Evolutionary conservation across 768 basidiomycete species (phyloP), one percentile per base, ranked within the genome.

Genomic region (Russula griseocarnosa): DNA sequence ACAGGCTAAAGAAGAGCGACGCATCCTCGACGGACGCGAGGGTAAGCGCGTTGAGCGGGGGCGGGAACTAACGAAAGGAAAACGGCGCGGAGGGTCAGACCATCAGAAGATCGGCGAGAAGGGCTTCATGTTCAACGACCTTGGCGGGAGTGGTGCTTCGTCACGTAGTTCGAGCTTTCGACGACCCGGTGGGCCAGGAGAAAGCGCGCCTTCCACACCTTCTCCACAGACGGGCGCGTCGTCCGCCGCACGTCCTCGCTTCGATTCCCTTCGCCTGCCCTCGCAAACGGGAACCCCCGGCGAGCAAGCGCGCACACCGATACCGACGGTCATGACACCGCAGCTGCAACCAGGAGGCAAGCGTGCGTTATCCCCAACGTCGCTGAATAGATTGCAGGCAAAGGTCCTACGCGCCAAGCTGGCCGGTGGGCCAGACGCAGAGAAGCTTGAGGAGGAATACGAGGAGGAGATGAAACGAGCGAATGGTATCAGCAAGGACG

Each of bases 241-340:
- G 34, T 58, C 60, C n/a, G 78, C 73, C 54, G 69, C 75, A 0
- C 83, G 84, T 66, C 77, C 76, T 55, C 82, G 84, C 26, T 73
- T 87, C 3, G 86, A 90, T 68, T 79, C 86, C 0, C 74, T 90
- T 53, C 82, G 85, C 36, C 71, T 85, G 44, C 81, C 82, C 2
- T 87, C 85, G 14, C 86, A 83, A 71, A 76, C 77, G 2, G 78
- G 76, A 30, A 88, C 86, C 3, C 86, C 83, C 1, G 74, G 85
- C 6, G 75, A 79, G 24, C 86, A 85, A 69, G 77, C 83, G 3
- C 86, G 82, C 49, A 97, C 95, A 0, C 93, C 96, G 3, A 86
- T 98, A 58, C 96, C 95, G 0, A 87, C 87, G 2, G 94, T 94
- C 7, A 86, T 98, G 82, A 90, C 92, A 0, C 94, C 94, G 2